Evolutionary conservation across 495 filamentous ascomycete species (phyloP).

Genomic region (Trichoderma orchidacearum): DNA sequence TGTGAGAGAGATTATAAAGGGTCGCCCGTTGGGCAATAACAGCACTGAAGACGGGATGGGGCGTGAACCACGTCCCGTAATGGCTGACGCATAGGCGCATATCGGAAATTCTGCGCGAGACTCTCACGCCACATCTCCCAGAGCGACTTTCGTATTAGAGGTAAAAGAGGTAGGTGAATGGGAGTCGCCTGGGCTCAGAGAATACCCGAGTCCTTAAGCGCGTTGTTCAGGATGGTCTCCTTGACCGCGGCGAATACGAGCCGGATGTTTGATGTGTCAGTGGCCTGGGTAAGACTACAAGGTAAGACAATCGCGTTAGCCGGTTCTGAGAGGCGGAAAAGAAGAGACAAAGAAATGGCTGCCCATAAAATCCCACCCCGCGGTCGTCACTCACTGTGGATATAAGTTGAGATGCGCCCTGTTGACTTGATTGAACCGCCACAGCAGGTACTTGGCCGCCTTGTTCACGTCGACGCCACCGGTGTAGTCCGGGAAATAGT

Average conservation of each 20-base stretch:
- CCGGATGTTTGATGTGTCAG: conserved; percentile 95
- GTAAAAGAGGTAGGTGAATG: too few relatives aligned
- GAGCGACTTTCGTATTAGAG: too few relatives aligned
- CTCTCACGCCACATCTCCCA: not conserved
- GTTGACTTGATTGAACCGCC: conserved; percentile 98
- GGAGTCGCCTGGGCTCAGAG: conserved; percentile 40
- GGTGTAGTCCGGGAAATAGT: conserved; percentile 96
- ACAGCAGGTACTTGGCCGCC: conserved; percentile 92
- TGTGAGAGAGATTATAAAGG: not conserved
- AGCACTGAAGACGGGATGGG: not conserved
- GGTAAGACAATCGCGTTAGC: conserved; percentile 17
- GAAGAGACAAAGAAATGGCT: not conserved
- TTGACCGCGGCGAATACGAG: conserved; percentile 97
- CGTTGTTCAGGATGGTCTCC: conserved; percentile 97
- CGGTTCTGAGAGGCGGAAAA: not conserved
- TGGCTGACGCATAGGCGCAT: not conserved
- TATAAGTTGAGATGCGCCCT: conserved; percentile 91
- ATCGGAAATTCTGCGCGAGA: not conserved
- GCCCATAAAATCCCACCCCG: too few relatives aligned
- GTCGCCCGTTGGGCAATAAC: not conserved
- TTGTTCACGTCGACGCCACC: conserved; percentile 96
- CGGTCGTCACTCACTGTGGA: conserved; percentile 63
- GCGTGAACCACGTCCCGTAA: not conserved
- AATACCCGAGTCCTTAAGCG: conserved; percentile 94
- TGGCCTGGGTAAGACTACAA: conserved; percentile 85